These are phyloP conservation scores for Sporothrix variecibatus DNA, from an alignment of 2,329 filamentous ascomycete genomes.

Conservation along the genomic window DNA sequence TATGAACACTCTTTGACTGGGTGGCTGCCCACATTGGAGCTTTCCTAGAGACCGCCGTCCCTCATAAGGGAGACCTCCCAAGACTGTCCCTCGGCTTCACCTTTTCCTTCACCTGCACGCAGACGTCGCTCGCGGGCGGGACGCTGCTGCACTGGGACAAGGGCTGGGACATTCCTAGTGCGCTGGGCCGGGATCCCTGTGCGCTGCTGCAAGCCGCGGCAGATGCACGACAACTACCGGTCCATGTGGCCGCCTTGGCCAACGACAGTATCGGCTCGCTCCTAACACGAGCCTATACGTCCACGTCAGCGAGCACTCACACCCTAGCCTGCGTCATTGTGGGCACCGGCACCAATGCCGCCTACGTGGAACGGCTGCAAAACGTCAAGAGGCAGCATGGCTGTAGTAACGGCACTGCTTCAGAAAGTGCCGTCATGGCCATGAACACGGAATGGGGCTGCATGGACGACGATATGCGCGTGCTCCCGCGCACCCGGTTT, in stretches of 20 bases:
- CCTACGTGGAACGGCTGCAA: conserved; percentile 89
- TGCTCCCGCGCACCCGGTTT: conserved; percentile 81
- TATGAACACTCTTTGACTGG: conserved; percentile 85
- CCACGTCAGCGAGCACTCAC: conserved; percentile 73
- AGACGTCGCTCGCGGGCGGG: conserved; percentile 90
- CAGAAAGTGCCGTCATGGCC: conserved; percentile 74
- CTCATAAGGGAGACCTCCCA: conserved; percentile 47
- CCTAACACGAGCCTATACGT: conserved; percentile 87
- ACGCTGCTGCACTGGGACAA: conserved; percentile 96
- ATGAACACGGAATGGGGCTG: conserved; percentile 98
- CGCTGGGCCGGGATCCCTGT: conserved; percentile 91
- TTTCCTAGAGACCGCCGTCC: conserved; percentile 68
- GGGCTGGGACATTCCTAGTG: conserved; percentile 91
- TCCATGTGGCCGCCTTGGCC: conserved; percentile 92
- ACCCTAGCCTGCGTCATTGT: conserved; percentile 84
- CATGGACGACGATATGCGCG: conserved; percentile 88
- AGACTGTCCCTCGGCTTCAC: conserved; percentile 94
- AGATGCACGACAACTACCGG: conserved; percentile 78
- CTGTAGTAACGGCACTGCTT: too few relatives aligned
- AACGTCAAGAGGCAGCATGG: conserved; percentile 54
- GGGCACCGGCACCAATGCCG: conserved; percentile 93
- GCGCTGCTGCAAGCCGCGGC: conserved; percentile 84
- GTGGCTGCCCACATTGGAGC: conserved; percentile 85
- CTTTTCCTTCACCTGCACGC: conserved; percentile 94
- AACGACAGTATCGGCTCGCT: conserved; percentile 97